These are phyloP conservation scores for Leptographium flavum DNA, from an alignment of 2,329 filamentous ascomycete genomes.

Conservation along the genomic window DNA sequence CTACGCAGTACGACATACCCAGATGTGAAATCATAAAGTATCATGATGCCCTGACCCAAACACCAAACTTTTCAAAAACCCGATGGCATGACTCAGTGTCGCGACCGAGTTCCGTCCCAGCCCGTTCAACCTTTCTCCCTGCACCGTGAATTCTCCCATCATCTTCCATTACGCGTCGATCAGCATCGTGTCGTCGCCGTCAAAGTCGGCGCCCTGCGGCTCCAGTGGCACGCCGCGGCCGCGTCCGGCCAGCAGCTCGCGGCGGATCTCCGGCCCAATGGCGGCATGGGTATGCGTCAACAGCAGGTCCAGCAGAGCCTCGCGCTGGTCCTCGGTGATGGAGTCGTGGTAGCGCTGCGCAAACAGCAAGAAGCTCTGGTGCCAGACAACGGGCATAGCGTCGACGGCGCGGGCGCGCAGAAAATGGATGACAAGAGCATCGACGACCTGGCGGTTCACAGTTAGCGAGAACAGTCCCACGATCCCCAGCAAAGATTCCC, in stretches of 20 bases:
- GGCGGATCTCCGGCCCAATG: slow-evolving; percentile 81
- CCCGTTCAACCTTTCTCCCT: no score
- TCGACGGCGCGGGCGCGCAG: slow-evolving; percentile 23
- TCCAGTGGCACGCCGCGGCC: slow-evolving; percentile 65
- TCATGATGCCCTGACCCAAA: not conserved
- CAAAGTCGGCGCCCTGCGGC: slow-evolving; percentile 35
- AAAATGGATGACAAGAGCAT: slow-evolving; percentile 93
- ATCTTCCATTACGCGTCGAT: slow-evolving; percentile 46
- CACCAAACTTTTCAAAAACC: slow-evolving; percentile 2
- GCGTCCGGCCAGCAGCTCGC: slow-evolving; percentile 76
- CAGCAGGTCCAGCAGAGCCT: slow-evolving; percentile 77
- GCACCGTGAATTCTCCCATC: no score
- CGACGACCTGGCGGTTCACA: slow-evolving; percentile 58
- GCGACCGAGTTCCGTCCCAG: not conserved
- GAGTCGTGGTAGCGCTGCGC: slow-evolving; percentile 91
- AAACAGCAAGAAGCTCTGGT: slow-evolving; percentile 84
- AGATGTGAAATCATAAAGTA: not conserved
- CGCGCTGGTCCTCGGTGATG: slow-evolving; percentile 78
- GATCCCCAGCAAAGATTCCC: not conserved
- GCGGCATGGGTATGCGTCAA: slow-evolving; percentile 71
- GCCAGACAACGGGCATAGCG: slow-evolving; percentile 78
- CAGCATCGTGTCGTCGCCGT: slow-evolving; percentile 89
- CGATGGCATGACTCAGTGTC: not conserved
- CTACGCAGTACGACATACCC: no score
- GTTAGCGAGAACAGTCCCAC: not conserved